Evolutionary conservation across 2,329 filamentous ascomycete species (phyloP).

Genomic region (Arthrobotrys pseudoclavata): DNA sequence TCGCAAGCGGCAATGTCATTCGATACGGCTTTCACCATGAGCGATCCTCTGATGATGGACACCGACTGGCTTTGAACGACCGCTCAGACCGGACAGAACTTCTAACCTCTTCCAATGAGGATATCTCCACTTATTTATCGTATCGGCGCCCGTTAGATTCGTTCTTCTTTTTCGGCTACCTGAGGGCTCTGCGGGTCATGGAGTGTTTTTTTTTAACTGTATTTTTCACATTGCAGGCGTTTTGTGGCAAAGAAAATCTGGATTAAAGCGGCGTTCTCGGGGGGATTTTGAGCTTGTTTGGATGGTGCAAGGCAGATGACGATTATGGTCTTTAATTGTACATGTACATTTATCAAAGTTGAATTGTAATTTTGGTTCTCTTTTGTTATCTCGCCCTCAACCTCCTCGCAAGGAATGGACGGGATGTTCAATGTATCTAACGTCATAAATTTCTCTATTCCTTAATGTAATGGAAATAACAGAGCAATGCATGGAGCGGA

Average conservation of each 20-base stretch:
- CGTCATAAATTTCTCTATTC: conserved; percentile 15
- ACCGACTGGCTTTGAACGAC: conserved; percentile 48
- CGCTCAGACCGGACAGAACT: background rate
- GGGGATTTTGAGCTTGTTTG: conserved; percentile 6
- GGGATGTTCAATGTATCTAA: conserved; percentile 10
- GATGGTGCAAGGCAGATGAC: conserved; percentile 7
- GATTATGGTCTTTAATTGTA: conserved; percentile 28
- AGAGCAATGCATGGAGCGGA: conserved; percentile 39
- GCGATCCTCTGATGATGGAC: conserved; percentile 57
- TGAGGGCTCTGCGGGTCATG: conserved; percentile 42
- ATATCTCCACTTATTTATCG: conserved; percentile 54
- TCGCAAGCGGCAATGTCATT: conserved; percentile 46
- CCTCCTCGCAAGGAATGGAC: background rate
- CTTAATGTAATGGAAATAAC: conserved; percentile 19
- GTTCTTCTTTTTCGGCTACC: conserved; percentile 20
- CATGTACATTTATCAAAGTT: conserved; percentile 35
- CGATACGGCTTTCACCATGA: conserved; percentile 52
- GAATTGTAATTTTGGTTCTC: conserved; percentile 18
- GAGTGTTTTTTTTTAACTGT: conserved; percentile 19
- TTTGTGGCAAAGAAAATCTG: conserved; percentile 46
- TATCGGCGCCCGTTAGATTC: conserved; percentile 22
- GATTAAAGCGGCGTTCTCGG: conserved; percentile 37
- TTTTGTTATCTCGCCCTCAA: conserved; percentile 4
- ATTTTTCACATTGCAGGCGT: conserved; percentile 47
- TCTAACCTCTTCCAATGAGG: conserved; percentile 6